These are phyloP conservation scores for Aureobasidium mangrovei DNA, from an alignment of 2,329 filamentous ascomycete species.

Conservation along the genomic window DNA sequence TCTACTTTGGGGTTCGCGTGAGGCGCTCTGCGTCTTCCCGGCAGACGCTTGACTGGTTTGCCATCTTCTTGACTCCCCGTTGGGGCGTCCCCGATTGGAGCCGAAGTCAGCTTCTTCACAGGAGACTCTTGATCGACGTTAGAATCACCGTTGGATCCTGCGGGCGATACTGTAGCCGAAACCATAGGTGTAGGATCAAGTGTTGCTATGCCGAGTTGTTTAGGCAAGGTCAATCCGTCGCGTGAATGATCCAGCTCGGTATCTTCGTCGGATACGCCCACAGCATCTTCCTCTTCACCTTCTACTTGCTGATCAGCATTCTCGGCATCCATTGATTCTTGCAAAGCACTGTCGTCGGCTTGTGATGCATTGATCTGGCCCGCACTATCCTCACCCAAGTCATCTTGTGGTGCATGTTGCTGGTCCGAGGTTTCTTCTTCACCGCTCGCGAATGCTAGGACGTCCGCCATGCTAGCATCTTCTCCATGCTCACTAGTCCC, in stretches of 20 bases:
- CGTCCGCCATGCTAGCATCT: constrained; percentile 8
- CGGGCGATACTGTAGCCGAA: constrained; percentile 6
- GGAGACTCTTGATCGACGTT: constrained; percentile 10
- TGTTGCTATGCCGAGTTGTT: constrained; percentile 2
- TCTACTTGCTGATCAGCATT: constrained; percentile 19
- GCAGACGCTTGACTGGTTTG: constrained; percentile 13
- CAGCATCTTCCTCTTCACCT: not conserved
- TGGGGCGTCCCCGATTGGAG: not conserved
- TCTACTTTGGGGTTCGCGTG: constrained; percentile 39
- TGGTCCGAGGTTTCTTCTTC: constrained; percentile 15
- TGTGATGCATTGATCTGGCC: constrained; percentile 14
- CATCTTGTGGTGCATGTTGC: constrained; percentile 10
- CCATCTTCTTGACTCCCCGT: constrained; percentile 9
- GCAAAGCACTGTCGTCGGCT: constrained; percentile 14
- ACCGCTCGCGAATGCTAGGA: not conserved
- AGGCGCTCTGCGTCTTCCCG: constrained; percentile 38
- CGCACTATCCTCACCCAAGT: constrained; percentile 12
- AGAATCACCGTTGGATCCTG: constrained; percentile 6
- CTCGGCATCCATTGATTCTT: constrained; percentile 14
- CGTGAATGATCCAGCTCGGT: not conserved
- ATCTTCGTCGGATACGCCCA: not conserved
- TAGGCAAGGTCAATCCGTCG: not conserved
- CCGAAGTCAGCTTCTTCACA: not conserved
- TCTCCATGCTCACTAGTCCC: not conserved
- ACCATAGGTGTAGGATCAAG: constrained; percentile 5